Evolutionary conservation across 495 filamentous ascomycete genomes (phyloP), one percentile per base, ranked within the genome.

Genomic region (Penicillium steckii): DNA sequence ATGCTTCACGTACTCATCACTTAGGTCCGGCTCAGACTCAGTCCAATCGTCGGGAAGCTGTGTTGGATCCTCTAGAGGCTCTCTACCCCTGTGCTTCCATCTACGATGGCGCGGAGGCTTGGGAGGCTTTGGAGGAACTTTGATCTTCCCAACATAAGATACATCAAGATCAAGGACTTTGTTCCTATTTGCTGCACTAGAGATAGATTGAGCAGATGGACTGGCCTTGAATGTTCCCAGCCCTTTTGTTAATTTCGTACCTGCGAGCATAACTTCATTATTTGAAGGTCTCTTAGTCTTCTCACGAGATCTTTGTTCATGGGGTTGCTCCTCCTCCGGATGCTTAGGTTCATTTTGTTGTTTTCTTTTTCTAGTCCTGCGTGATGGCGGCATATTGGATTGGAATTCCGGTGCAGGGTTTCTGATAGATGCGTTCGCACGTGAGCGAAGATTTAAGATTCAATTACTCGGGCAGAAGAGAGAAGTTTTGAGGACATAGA

Each of bases 51-150:
- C 27, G 4, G 45, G 45, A 15, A 48, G 8, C 1, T 48, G 4
- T 10, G 17, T 18, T 3, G 24, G 22, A 23, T 48, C 27, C 9
- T 33, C 17, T 12, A 48, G 3, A 22, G 45, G 15, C 19, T 48
- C 8, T 4, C 18, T 19, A 12, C 45, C 45, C n/a, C 38, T 30
- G 29, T 48, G 45, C 21, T 48, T 35, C 45, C 45, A 48, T 18
- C 42, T 12, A 9, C 7, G 21, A 26, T 44, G 42, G 9, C 42
- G 42, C 22, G 42, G 22, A 8, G 21, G 10, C 42, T 44, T 44
- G 8, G 12, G 21, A 13, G 42, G 22, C 13, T 44, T 44, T 8
- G 8, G 2, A 1, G 42, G 15, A 3, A 44, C 2, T 9, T 15
- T 19, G 42, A 44, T 18, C 42, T 29, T 29, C 27, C 42, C 42